phyloP scores from a whole-genome alignment of 306 rosid species.

The Cercis canadensis region DNA sequence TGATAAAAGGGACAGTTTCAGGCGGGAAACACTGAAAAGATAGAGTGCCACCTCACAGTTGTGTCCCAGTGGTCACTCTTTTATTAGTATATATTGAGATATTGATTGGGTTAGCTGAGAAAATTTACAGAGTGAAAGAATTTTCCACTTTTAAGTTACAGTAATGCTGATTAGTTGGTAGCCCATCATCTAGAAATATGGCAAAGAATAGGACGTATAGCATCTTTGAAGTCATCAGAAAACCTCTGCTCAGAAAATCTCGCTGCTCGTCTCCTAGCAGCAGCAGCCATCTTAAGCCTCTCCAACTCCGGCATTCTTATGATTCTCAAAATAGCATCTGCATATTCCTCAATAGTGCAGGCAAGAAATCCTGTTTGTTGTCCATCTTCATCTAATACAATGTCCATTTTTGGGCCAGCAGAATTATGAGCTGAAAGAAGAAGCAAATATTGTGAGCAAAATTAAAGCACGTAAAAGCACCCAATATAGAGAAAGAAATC shows the following conservation, averaged over 20 bases:
- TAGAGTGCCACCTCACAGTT: too few relatives aligned
- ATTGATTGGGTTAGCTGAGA: not conserved
- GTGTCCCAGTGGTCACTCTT: too few relatives aligned
- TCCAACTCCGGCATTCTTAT: conserved; percentile 67
- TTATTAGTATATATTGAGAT: too few relatives aligned
- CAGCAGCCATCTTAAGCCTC: conserved; percentile 78
- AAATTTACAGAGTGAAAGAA: not conserved
- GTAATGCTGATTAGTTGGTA: not conserved
- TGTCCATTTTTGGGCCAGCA: conserved; percentile 98
- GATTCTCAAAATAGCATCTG: conserved; percentile 69
- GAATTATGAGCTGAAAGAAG: conserved; percentile 81
- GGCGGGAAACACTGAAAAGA: too few relatives aligned
- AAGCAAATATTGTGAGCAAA: conserved; percentile 29
- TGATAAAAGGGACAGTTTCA: too few relatives aligned
- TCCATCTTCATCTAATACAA: conserved; percentile 81
- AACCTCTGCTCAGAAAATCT: conserved; percentile 88
- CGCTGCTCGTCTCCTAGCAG: conserved; percentile 83
- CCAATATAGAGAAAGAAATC: not conserved
- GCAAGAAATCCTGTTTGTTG: conserved; percentile 90
- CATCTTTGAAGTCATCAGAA: conserved; percentile 78
- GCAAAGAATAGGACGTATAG: conserved; percentile 58
- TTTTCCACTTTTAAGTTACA: conserved; percentile 29
- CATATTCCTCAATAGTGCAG: conserved; percentile 70
- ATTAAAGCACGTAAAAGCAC: conserved; percentile 7
- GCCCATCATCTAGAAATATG: conserved; percentile 44